Base-by-base conservation (phyloP, 805 yeast genomes). In the Cyberlindnera euphorbiiphila region DNA sequence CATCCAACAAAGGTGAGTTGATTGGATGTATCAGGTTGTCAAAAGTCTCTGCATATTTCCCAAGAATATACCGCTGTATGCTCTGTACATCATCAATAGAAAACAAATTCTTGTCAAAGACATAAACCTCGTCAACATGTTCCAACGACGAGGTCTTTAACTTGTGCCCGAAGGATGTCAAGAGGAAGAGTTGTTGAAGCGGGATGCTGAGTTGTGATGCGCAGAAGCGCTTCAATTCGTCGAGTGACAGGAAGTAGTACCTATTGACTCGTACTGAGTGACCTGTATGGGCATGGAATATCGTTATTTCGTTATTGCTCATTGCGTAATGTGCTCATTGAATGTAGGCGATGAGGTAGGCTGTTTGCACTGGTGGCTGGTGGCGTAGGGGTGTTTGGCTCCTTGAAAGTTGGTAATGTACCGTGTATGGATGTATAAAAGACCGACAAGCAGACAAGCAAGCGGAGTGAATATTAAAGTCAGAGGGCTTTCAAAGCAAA, bases 111-210 rank as follows among this genome's bases (percentile, higher is more conserved):
- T 81, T 74, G 55, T 83, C 87, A 57, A 69, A 82, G 1, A 75
- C 77, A 54, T 71, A 81, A 4, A 81, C 63, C 41, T 78, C 83
- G 36, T 62, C 64, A 21, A 71, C 56, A 68, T 65, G 68, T 66
- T 68, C 51, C 66, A 68, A 54, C 64, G 72, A 54, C 18, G 47
- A 37, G 8, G 46, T 37, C 40, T 73, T 77, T 45, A 83, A 62
- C 49, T 73, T 76, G 31, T 75, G 68, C 0, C 89, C 89, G 54
- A 72, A 78, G 1, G 87, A 76, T 3, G 87, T 70, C 25, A 83
- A 58, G 11, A 83, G 60, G 46, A 82, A 66, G 29, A 71, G 47
- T 35, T 69, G 66, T 18, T 58, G 63, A 1, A 47, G 24, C 0
- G 72, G 66, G 2, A 74, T 71, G 29, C 50, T 49, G 56, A 74